Evolutionary conservation across 805 yeast genomes (phyloP), one percentile per base, ranked within the genome.

Genomic region (Monosporozyma aerobia): DNA sequence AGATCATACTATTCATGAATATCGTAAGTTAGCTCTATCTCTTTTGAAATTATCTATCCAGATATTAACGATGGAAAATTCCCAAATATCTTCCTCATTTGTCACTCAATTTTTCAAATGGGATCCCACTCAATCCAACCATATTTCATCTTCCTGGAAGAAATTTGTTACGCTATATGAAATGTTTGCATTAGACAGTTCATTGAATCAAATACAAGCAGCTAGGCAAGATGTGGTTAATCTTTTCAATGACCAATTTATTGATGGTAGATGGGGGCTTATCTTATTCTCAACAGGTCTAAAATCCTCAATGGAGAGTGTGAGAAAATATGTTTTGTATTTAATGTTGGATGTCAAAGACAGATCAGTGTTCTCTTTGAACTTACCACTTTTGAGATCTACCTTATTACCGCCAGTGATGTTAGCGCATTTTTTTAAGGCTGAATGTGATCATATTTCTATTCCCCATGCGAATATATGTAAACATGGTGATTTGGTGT

Each of bases 151-250:
- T 16, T 77, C 81, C 22, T 90, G 97, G 97, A 75, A 79, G 46
- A 76, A 87, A 54, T 90, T 75, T 61, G 73, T 81, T 29, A 87
- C 96, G 0, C 68, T 90, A 13, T 85, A 80, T 60, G 96, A 90
- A 62, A 85, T 90, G 47, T 69, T 87, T 29, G 92, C 89, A 1
- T 76, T 90, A 41, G 97, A 90, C 63, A 82, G 96, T 0, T 86
- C 97, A 0, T 69, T 87, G 59, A 90, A 90, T 60, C 97, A 90
- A 67, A 81, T 90, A 0, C 82, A 83, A 58, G 96, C 89, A 10
- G 92, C 94, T 0, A 68, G 77, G 1, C 69, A 69, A 8, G 95
- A 87, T 59, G 77, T 90, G 44, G 63, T 80, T 1, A 69, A 69
- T 1, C 65, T 87, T n/a, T 72, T 87, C 25, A 62, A 74, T 0